Percentiles rank a stretch among this genome's conserved stretches.
phyloP scores from a whole-genome alignment of 192 early-diverging fungal genomes.

The Thoreauomyces humboldtii region DNA sequence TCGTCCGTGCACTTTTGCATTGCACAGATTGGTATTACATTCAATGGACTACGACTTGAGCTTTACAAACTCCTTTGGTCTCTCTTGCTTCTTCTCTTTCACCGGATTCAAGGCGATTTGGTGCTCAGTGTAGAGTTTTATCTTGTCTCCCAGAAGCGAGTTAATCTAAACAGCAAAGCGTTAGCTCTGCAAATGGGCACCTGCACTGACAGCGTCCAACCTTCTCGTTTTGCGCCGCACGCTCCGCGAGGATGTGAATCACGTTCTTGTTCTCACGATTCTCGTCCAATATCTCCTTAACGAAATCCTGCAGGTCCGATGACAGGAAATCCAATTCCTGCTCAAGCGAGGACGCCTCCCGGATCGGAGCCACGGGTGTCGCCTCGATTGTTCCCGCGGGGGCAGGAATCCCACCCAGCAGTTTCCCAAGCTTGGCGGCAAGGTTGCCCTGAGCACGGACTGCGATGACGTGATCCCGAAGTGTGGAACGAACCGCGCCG shows the following conservation, averaged over 20 bases:
- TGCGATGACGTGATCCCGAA: conserved; percentile 13
- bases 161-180: conserved; percentile 9
- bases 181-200: not conserved
- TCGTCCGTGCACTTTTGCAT: too few relatives aligned
- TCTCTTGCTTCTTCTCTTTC: conserved; percentile 17
- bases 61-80: too few relatives aligned
- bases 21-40: too few relatives aligned
- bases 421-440: conserved; percentile 6
- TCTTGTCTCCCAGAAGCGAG: conserved; percentile 23
- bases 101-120: conserved; percentile 21
- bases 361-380: not conserved
- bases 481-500: conserved; percentile 9
- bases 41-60: too few relatives aligned
- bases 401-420: not conserved
- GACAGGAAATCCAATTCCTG: conserved; percentile 24
- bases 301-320: conserved; percentile 11
- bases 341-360: conserved; percentile 4
- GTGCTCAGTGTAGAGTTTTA: conserved; percentile 20
- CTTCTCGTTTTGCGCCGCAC: conserved; percentile 24
- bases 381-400: not conserved
- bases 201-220: conserved; percentile 4
- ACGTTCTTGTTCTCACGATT: conserved; percentile 21
- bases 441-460: not conserved
- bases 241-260: conserved; percentile 8
- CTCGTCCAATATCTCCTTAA: conserved; percentile 25